Conservation (phyloP, 176 grass and related monocot genomes). For the Hordeum vulgare region DNA sequence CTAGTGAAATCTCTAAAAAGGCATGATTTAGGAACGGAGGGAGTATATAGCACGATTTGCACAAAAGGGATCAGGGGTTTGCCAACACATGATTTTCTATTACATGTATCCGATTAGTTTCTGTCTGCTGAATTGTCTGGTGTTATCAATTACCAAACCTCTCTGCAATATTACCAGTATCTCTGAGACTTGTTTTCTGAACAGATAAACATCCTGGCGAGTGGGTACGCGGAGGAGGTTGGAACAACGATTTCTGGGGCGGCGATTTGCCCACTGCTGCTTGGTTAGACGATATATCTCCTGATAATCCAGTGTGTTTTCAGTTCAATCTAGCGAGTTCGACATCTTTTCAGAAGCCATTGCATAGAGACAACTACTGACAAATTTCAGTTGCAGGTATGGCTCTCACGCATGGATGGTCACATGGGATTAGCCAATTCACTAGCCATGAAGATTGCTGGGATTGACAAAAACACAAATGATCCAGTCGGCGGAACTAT, state of each 20-base stretch:
- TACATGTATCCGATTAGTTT: not conserved
- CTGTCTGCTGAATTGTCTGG: not conserved
- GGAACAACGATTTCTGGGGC: conserved; percentile 84
- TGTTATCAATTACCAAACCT: not conserved
- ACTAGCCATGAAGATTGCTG: conserved; percentile 66
- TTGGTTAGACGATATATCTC: conserved; percentile 82
- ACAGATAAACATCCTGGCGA: conserved; percentile 55
- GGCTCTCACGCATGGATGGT: conserved; percentile 81
- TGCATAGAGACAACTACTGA: not conserved
- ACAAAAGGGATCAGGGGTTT: too few relatives aligned
- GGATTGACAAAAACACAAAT: conserved; percentile 45
- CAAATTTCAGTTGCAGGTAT: conserved; percentile 46
- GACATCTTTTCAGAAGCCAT: not conserved
- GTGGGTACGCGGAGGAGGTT: conserved; percentile 77
- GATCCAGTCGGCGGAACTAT: conserved; percentile 78
- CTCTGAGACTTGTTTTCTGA: not conserved
- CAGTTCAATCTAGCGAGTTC: not conserved
- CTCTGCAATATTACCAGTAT: not conserved
- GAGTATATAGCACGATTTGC: too few relatives aligned
- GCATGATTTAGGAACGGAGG: too few relatives aligned
- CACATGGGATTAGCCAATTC: conserved; percentile 91
- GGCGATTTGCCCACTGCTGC: conserved; percentile 55
- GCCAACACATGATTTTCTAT: too few relatives aligned
- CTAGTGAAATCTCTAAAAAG: too few relatives aligned
- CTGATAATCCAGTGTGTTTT: conserved; percentile 76